Evolutionary conservation across 2,329 filamentous ascomycete genomes (phyloP), one percentile per base, ranked within the genome.

Genomic region (Orbilia brochopaga): DNA sequence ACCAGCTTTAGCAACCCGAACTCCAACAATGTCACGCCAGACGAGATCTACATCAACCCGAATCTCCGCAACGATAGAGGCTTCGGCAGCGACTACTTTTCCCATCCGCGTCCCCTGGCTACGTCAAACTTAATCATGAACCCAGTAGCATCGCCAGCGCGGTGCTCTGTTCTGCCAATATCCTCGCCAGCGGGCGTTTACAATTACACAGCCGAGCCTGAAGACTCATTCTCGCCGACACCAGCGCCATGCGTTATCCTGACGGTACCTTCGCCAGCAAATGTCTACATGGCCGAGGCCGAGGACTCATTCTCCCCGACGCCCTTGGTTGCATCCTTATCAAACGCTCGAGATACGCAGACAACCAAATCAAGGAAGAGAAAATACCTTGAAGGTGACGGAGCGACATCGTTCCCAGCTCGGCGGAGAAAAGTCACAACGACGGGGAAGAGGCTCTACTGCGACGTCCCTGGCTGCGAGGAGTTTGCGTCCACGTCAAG

Each of bases 401-500:
- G 67, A 4, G 60, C 67, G 0, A 72, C 42, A 32, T 72, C 67
- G 1, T 72, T 72, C 51, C 67, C 67, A 7, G 67, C 67, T 13
- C 37, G 67, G 51, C 53, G 67, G 51, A 64, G 67, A 52, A 72
- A 72, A 11, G 51, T 72, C 10, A 30, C 51, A 13, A 65, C 60
- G 42, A 60, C 59, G 2, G 67, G 67, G 19, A 72, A 55, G 60
- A 72, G 67, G 35, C 27, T 72, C 1, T 72, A 72, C 42, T 72
- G 67, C 24, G 60, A 72, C 40, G 67, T 72, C 51, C 67, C 60
- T 2, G 67, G 67, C 23, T 72, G 67, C 23, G 67, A 72, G 19
- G 67, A 72, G 60, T 72, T 72, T 24, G 67, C 67, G 15, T 72
- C 67, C n/a, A 72, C 67, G 3, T 65, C 67, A 4, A 72, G 67